phyloP scores from a whole-genome alignment of 495 filamentous ascomycete genomes.

The Aspergillus nanangensis region DNA sequence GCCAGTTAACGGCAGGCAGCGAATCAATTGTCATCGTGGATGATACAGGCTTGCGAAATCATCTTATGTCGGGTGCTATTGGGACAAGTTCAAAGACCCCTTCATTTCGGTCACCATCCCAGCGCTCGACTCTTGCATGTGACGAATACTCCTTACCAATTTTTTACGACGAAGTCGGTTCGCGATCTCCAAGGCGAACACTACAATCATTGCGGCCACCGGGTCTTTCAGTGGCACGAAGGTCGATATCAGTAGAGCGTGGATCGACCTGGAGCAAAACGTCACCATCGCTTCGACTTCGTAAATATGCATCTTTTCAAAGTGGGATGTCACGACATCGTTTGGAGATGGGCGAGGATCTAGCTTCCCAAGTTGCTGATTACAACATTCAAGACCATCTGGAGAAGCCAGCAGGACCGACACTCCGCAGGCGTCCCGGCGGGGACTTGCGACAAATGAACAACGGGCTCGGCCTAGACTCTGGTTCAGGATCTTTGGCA shows the following conservation, averaged over 20 bases:
- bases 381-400: slow-evolving; percentile 27
- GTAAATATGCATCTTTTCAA: slow-evolving; percentile 67
- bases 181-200: slow-evolving; percentile 7
- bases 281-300: slow-evolving; percentile 40
- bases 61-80: slow-evolving; percentile 34
- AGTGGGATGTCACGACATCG: slow-evolving; percentile 61
- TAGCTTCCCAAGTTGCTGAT: slow-evolving; percentile 46
- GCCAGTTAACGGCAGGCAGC: slow-evolving; percentile 70
- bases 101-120: slow-evolving; percentile 17
- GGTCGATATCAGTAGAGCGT: slow-evolving; percentile 31
- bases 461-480: slow-evolving; percentile 66
- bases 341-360: slow-evolving; percentile 56
- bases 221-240: slow-evolving; percentile 16
- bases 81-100: slow-evolving; percentile 12
- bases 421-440: slow-evolving; percentile 81
- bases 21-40: slow-evolving; percentile 88
- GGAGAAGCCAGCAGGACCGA: slow-evolving; percentile 39
- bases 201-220: slow-evolving; percentile 16
- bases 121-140: slow-evolving; percentile 20
- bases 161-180: slow-evolving; percentile 25
- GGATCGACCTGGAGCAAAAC: slow-evolving; percentile 22
- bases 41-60: slow-evolving; percentile 37
- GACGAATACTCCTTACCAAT: slow-evolving; percentile 30
- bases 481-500: slow-evolving; percentile 64
- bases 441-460: slow-evolving; percentile 79